Percentiles rank a stretch among this genome's conserved stretches.
phyloP scores from a whole-genome alignment of 176 grass and related monocot genomes.

The Musa itinerans region DNA sequence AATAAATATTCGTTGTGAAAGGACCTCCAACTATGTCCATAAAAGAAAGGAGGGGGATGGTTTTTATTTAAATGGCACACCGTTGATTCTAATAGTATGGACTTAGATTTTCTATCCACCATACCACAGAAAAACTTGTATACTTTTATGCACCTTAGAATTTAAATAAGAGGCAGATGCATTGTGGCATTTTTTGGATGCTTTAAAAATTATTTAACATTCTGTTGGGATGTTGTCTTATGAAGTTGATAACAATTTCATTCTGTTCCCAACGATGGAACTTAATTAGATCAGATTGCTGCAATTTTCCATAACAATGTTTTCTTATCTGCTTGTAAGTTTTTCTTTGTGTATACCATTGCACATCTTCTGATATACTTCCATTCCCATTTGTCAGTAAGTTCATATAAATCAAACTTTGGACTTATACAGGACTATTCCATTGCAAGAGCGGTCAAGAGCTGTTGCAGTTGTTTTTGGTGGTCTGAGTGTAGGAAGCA shows the following conservation, averaged over 20 bases:
- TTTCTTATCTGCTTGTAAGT: background rate
- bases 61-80: too few species aligned
- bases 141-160: background rate
- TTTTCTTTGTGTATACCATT: background rate
- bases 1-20: background rate
- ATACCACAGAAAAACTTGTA: too few species aligned
- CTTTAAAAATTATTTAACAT: too few species aligned
- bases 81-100: too few species aligned
- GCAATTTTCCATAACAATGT: background rate
- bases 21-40: too few species aligned
- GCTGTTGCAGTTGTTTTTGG: conserved; percentile 98
- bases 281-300: background rate
- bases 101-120: too few species aligned
- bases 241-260: background rate
- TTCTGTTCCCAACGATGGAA: background rate
- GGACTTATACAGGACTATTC: conserved; percentile 66
- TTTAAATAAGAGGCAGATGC: background rate
- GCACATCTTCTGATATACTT: background rate
- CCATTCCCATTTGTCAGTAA: background rate
- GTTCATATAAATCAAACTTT: background rate
- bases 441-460: conserved; percentile 78
- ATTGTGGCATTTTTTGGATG: background rate
- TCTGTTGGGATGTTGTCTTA: too few species aligned
- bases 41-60: too few species aligned
- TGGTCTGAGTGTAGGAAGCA: conserved; percentile 82